phyloP scores from a whole-genome alignment of 495 filamentous ascomycete species.

The Daldinia loculata region DNA sequence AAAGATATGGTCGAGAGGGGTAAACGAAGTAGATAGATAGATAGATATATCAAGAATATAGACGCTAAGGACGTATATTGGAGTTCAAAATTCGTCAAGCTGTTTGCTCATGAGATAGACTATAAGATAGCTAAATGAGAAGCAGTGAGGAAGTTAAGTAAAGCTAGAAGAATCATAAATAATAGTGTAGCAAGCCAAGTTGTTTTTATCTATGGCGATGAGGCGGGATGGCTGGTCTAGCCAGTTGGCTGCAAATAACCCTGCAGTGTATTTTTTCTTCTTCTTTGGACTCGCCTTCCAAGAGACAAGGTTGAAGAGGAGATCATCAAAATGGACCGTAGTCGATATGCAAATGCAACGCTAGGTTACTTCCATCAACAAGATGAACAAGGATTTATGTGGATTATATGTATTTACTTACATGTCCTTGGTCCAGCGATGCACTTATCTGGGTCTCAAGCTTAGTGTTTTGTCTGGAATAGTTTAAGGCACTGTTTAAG shows the following conservation, averaged over 20 bases:
- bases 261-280: constrained; percentile 22
- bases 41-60: background rate
- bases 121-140: background rate
- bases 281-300: constrained; percentile 17
- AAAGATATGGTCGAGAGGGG: constrained; percentile 24
- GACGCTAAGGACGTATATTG: background rate
- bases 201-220: constrained; percentile 13
- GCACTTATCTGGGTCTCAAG: background rate
- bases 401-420: background rate
- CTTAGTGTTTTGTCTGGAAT: constrained; percentile 1
- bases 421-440: constrained; percentile 12
- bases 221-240: constrained; percentile 16
- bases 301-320: constrained; percentile 27
- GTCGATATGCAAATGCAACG: constrained; percentile 31
- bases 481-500: constrained; percentile 5
- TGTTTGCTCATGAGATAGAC: background rate
- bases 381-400: background rate
- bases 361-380: constrained; percentile 24
- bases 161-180: constrained; percentile 11
- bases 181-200: constrained; percentile 4
- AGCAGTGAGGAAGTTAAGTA: background rate
- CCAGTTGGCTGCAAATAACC: constrained; percentile 7
- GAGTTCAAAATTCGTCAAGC: background rate
- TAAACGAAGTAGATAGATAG: constrained; percentile 7
- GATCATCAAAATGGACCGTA: constrained; percentile 23